These are phyloP conservation scores for Fusarium sp. DNA, from an alignment of 2,329 filamentous ascomycete species.

Conservation along the genomic window DNA sequence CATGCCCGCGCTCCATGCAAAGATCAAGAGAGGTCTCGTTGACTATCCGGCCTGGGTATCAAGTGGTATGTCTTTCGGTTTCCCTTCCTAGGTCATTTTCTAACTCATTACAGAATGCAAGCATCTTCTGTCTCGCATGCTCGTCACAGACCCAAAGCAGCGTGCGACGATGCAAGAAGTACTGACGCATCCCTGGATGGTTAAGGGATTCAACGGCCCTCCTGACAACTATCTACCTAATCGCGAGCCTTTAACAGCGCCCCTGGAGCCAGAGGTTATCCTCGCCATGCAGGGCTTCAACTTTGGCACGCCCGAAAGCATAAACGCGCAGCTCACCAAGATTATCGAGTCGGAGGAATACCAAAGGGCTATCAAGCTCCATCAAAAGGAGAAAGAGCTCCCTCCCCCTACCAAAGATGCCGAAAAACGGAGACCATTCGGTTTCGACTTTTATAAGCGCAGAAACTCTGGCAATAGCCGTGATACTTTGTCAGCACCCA, in stretches of 20 bases:
- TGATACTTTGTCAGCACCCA: constrained; percentile 88
- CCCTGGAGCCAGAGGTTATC: constrained; percentile 86
- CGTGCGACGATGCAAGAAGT: constrained; percentile 92
- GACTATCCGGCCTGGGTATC: constrained; percentile 97
- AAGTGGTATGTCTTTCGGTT: constrained; percentile 72
- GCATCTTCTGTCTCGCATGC: constrained; percentile 92
- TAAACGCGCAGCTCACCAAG: constrained; percentile 84
- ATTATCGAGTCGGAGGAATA: constrained; percentile 97
- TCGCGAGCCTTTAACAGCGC: constrained; percentile 87
- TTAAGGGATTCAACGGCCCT: constrained; percentile 87
- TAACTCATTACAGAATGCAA: constrained; percentile 82
- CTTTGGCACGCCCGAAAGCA: constrained; percentile 89
- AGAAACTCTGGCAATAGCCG: constrained; percentile 90
- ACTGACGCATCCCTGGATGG: constrained; percentile 96
- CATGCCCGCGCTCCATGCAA: constrained; percentile 97
- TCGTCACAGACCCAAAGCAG: constrained; percentile 92
- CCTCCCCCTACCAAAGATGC: constrained; percentile 71
- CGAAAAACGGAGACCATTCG: constrained; percentile 90
- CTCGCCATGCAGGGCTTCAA: constrained; percentile 98
- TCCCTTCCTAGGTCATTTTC: constrained; percentile 33
- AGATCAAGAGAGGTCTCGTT: constrained; percentile 97
- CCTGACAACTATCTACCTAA: constrained; percentile 91
- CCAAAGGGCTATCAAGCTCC: constrained; percentile 82
- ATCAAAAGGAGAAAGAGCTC: constrained; percentile 76
- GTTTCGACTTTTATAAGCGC: constrained; percentile 96